Evolutionary conservation across 1,284 basidiomycete genomes (phyloP).

Genomic region (Ganoderma sp.): DNA sequence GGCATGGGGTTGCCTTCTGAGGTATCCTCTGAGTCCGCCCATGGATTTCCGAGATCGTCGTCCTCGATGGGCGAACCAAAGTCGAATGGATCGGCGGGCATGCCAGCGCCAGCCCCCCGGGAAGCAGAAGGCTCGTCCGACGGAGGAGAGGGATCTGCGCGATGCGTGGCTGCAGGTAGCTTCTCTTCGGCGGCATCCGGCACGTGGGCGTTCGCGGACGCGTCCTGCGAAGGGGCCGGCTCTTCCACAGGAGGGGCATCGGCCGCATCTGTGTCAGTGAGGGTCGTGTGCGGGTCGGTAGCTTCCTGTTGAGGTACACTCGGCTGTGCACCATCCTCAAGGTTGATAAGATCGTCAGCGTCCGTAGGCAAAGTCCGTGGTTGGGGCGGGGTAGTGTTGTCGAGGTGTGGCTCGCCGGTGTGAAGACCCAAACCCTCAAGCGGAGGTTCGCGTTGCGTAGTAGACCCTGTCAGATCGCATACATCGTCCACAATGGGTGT

Average conservation of each 20-base stretch:
- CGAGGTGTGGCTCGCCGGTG: background rate
- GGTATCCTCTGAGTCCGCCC: background rate
- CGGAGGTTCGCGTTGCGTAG: background rate
- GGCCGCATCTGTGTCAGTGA: background rate
- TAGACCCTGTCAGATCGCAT: too few species aligned
- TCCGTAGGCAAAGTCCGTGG: background rate
- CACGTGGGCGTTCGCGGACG: slow-evolving; percentile 7
- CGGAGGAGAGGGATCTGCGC: slow-evolving; percentile 2
- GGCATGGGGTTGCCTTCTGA: background rate
- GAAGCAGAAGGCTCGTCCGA: slow-evolving; percentile 6
- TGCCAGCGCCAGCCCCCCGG: background rate
- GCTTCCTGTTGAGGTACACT: slow-evolving; percentile 1
- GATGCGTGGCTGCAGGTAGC: background rate
- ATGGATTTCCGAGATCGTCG: background rate
- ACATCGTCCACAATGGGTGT: background rate
- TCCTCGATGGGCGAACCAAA: background rate
- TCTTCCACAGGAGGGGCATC: slow-evolving; percentile 1
- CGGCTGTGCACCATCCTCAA: slow-evolving; percentile 5
- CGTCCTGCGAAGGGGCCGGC: background rate
- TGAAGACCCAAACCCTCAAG: slow-evolving; percentile 12
- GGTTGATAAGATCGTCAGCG: slow-evolving; percentile 3
- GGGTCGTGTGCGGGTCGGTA: background rate
- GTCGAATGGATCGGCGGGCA: slow-evolving; percentile 5
- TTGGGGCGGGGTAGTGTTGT: background rate
- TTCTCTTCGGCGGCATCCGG: slow-evolving; percentile 11